Evolutionary conservation across 73 alveolate species (phyloP).

Genomic region (Loxodes magnus): DNA sequence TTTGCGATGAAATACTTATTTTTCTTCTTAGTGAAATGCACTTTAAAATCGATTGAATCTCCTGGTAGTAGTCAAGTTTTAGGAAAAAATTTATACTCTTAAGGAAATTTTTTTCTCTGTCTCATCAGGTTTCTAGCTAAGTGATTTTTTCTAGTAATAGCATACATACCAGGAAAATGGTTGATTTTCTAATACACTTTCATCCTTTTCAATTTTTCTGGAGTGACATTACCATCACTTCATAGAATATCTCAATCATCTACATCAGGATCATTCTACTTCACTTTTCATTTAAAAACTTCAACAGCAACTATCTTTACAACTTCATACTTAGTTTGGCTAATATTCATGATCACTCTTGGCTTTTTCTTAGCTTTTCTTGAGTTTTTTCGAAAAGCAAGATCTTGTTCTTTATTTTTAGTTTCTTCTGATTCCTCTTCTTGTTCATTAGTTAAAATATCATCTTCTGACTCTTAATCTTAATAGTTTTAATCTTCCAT

Average conservation of each 20-base stretch:
- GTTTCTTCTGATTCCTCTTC: too few relatives aligned
- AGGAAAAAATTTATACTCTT: constrained; percentile 36
- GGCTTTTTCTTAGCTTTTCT: background rate
- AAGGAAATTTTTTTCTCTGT: constrained; percentile 5
- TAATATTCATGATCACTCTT: background rate
- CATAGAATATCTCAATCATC: constrained; percentile 11
- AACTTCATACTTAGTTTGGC: constrained; percentile 3
- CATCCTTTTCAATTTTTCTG: background rate
- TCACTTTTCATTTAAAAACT: background rate
- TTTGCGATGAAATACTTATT: constrained; percentile 15
- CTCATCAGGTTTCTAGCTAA: constrained; percentile 17
- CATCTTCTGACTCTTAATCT: too few relatives aligned
- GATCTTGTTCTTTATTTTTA: too few relatives aligned
- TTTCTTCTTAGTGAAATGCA: constrained; percentile 5
- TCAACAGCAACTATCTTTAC: background rate
- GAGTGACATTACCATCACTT: background rate
- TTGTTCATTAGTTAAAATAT: too few relatives aligned
- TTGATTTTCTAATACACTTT: constrained; percentile 10
- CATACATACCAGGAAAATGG: constrained; percentile 33
- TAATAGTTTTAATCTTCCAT: too few relatives aligned
- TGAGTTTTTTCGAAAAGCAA: too few relatives aligned
- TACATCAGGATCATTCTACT: background rate
- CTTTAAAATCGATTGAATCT: constrained; percentile 32
- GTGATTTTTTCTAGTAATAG: constrained; percentile 10
- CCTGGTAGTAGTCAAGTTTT: constrained; percentile 28